phyloP scores from a whole-genome alignment of 208 protist species.

The Leishmania mexicana region DNA sequence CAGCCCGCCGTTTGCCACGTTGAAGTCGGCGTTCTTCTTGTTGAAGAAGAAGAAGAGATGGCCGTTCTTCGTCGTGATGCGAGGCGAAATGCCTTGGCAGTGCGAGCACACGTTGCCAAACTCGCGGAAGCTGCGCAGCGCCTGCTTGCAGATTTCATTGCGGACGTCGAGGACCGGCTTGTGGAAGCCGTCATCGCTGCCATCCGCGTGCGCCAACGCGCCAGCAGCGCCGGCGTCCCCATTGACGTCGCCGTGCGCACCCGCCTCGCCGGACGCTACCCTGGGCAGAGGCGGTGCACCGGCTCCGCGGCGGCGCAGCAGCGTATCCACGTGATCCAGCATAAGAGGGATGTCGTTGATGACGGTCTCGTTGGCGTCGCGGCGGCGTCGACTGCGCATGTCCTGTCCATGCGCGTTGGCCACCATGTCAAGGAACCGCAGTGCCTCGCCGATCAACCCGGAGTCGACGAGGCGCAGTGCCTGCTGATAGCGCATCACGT shows the following conservation, averaged over 20 bases:
- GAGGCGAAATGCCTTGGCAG: conserved; percentile 75
- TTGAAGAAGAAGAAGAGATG: conserved; percentile 90
- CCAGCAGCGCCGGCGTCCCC: not conserved
- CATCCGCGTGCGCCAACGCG: not conserved
- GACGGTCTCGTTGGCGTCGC: conserved; percentile 67
- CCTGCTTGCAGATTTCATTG: conserved; percentile 73
- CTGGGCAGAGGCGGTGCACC: not conserved
- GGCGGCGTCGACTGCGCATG: conserved; percentile 41
- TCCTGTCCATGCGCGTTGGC: conserved; percentile 63
- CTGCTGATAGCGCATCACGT: conserved; percentile 82
- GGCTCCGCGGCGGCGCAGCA: conserved; percentile 38
- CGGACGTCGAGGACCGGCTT: conserved; percentile 72
- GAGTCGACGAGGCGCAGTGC: conserved; percentile 75
- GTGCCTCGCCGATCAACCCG: conserved; percentile 75
- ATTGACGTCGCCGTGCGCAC: not conserved
- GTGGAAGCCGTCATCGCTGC: conserved; percentile 6
- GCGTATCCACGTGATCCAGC: conserved; percentile 61
- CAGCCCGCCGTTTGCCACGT: conserved; percentile 59
- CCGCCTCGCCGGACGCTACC: not conserved
- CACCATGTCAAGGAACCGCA: conserved; percentile 81
- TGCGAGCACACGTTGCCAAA: conserved; percentile 67
- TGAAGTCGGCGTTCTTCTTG: conserved; percentile 58
- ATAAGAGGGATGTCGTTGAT: conserved; percentile 68
- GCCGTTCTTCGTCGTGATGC: conserved; percentile 72
- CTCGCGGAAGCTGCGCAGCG: conserved; percentile 66